Conservation (phyloP, 2,329 filamentous ascomycete species). For the Calonectria ilicicola region DNA sequence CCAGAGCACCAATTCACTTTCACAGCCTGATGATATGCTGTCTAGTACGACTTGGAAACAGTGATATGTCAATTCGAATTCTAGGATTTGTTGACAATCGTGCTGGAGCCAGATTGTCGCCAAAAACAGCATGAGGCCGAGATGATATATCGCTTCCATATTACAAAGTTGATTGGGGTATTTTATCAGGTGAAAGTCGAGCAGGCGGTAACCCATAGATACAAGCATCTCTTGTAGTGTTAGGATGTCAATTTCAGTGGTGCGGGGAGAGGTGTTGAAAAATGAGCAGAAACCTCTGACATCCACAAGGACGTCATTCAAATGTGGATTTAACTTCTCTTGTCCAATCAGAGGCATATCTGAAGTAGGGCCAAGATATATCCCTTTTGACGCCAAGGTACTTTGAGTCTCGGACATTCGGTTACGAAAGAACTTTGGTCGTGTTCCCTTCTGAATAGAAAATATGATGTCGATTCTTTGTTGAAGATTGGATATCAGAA, state of each 20-base stretch:
- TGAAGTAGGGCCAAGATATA: background rate
- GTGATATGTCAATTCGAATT: background rate
- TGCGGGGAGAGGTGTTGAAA: background rate
- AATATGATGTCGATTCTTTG: slow-evolving; percentile 23
- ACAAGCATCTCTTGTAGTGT: slow-evolving; percentile 20
- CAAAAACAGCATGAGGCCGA: slow-evolving; percentile 20
- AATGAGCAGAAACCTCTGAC: background rate
- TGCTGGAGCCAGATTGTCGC: slow-evolving; percentile 21
- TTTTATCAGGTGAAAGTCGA: background rate
- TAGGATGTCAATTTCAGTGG: background rate
- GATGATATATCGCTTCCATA: slow-evolving; percentile 14
- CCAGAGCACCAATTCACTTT: slow-evolving; percentile 22
- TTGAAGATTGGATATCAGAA: background rate
- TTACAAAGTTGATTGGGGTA: background rate
- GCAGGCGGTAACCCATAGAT: slow-evolving; percentile 21
- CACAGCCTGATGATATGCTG: background rate
- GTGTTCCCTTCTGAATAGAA: slow-evolving; percentile 22
- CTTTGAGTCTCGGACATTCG: slow-evolving; percentile 8
- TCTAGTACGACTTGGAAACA: slow-evolving; percentile 1
- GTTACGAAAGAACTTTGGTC: slow-evolving; percentile 28
- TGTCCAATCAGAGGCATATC: background rate
- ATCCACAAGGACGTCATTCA: slow-evolving; percentile 6
- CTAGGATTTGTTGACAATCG: slow-evolving; percentile 13
- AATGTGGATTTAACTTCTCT: background rate
- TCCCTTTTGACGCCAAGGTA: slow-evolving; percentile 9